Evolutionary conservation across 768 basidiomycete species (phyloP).

Genomic region (Russula lepida): DNA sequence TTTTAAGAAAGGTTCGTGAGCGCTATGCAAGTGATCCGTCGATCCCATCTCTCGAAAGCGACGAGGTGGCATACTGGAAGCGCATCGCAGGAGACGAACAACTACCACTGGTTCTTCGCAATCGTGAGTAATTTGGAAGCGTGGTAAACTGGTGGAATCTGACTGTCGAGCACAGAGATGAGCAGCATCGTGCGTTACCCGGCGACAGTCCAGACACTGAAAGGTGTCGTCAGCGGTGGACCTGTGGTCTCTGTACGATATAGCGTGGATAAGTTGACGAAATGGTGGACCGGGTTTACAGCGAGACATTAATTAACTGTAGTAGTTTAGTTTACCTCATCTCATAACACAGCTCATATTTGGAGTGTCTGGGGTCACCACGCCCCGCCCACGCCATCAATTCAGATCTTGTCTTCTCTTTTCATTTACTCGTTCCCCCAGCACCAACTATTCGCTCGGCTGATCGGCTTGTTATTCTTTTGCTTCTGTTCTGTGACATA

Average conservation of each 20-base stretch:
- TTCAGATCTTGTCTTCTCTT: neutral
- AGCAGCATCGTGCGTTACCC: slow-evolving; percentile 70
- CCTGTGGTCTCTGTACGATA: slow-evolving; percentile 72
- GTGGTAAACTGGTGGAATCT: neutral
- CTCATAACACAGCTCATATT: neutral
- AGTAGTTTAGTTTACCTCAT: neutral
- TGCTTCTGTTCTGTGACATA: slow-evolving; percentile 17
- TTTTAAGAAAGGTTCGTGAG: slow-evolving; percentile 49
- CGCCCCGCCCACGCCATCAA: neutral
- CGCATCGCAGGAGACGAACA: slow-evolving; percentile 57
- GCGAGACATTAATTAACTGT: neutral
- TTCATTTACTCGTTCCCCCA: slow-evolving; percentile 11
- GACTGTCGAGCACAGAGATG: slow-evolving; percentile 49
- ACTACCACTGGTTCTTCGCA: slow-evolving; percentile 43
- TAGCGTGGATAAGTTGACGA: slow-evolving; percentile 63
- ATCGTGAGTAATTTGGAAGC: slow-evolving; percentile 33
- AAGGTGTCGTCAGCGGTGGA: slow-evolving; percentile 81
- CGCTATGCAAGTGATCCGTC: slow-evolving; percentile 36
- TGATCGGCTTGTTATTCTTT: slow-evolving; percentile 1
- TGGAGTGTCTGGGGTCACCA: slow-evolving; percentile 1
- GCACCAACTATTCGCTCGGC: neutral
- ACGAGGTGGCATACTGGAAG: slow-evolving; percentile 71
- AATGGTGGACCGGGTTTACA: slow-evolving; percentile 54
- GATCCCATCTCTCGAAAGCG: slow-evolving; percentile 41
- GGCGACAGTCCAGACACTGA: slow-evolving; percentile 75